Percentiles rank a stretch among this genome's conserved stretches.
phyloP scores from a whole-genome alignment of 345 rosid genomes.

The Citrus hindsii region DNA sequence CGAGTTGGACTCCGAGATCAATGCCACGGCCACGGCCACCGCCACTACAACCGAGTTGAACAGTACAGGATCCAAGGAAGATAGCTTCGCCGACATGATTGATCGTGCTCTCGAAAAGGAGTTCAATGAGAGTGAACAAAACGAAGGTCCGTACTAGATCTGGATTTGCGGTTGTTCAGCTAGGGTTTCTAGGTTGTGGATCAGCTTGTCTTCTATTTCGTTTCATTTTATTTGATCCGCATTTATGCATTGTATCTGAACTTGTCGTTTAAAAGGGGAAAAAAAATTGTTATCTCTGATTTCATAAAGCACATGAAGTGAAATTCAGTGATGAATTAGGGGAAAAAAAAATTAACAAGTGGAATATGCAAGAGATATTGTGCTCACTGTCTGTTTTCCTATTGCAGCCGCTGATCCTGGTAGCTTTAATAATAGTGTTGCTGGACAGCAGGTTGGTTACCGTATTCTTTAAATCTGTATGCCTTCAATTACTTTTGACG shows the following conservation, averaged over 20 bases:
- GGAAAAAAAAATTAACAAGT: not conserved
- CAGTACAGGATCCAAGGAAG: constrained; percentile 38
- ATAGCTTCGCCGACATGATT: constrained; percentile 52
- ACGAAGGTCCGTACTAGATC: constrained; percentile 42
- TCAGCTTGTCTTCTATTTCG: not conserved
- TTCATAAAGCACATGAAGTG: not conserved
- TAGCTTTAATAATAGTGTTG: constrained; percentile 55
- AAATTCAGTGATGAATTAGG: not conserved
- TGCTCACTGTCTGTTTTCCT: not conserved
- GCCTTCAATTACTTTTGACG: not conserved
- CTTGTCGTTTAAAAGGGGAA: not conserved
- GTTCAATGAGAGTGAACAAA: constrained; percentile 50
- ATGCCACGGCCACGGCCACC: constrained; percentile 24
- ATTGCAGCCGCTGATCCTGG: constrained; percentile 47
- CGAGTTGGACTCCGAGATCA: constrained; percentile 17
- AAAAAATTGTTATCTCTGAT: not conserved
- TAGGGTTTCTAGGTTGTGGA: constrained; percentile 2
- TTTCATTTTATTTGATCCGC: not conserved
- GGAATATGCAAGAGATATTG: not conserved
- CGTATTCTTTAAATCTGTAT: not conserved
- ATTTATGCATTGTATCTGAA: not conserved
- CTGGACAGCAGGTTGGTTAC: constrained; percentile 47
- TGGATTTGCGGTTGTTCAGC: not conserved
- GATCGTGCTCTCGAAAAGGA: constrained; percentile 56
- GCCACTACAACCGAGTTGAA: constrained; percentile 18